Evolutionary conservation across 352 stramenopile genomes (phyloP).

Genomic region (Globisporangium canariense): DNA sequence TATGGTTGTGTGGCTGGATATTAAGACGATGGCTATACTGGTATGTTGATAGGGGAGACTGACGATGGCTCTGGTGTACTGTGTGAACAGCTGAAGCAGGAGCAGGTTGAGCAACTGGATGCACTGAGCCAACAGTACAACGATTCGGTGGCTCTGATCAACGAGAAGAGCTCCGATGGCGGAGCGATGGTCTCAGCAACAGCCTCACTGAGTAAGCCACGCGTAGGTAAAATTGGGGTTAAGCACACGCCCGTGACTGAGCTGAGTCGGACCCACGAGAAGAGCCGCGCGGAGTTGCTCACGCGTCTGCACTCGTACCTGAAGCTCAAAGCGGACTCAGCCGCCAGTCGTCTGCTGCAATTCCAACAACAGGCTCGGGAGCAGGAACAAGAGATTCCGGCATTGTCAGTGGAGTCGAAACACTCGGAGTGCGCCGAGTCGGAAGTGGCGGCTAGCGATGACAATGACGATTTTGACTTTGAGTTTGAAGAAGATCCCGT

Average conservation of each 20-base stretch:
- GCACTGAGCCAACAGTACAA: slow-evolving; percentile 5
- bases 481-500: slow-evolving; percentile 8
- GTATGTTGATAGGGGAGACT: neutral
- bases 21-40: neutral
- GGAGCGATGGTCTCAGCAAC: neutral
- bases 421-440: neutral
- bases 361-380: neutral
- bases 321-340: neutral
- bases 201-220: neutral
- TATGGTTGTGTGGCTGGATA: neutral
- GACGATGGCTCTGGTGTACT: neutral
- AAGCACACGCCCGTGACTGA: slow-evolving; percentile 3
- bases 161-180: neutral
- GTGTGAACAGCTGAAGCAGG: slow-evolving; percentile 6
- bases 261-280: slow-evolving; percentile 10
- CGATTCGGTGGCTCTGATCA: slow-evolving; percentile 5
- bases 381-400: neutral
- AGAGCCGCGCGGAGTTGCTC: slow-evolving; percentile 11
- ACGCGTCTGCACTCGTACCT: slow-evolving; percentile 5
- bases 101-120: slow-evolving; percentile 10
- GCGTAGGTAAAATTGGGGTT: neutral
- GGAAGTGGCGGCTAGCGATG: neutral
- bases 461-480: neutral
- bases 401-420: neutral
- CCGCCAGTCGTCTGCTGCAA: neutral